Evolutionary conservation across 1,284 basidiomycete genomes (phyloP).

Genomic region (Irpex sp.): DNA sequence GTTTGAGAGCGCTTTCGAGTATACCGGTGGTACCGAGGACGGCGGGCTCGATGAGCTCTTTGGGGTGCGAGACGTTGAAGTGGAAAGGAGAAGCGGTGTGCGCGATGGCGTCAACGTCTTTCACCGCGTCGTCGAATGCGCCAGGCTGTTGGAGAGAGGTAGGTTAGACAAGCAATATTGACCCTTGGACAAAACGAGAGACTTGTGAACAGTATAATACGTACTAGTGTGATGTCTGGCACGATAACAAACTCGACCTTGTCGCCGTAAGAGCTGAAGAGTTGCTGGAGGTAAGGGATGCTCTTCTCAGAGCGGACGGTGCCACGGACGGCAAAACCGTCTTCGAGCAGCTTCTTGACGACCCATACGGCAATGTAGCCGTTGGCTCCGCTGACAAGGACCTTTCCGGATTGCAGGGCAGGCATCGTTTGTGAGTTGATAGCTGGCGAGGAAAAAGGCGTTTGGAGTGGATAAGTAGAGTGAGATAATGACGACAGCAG

Average conservation of each 20-base stretch:
- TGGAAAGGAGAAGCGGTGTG: slow-evolving; percentile 37
- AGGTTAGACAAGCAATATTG: background rate
- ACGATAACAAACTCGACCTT: slow-evolving; percentile 44
- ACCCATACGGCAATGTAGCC: slow-evolving; percentile 41
- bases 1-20: slow-evolving; percentile 12
- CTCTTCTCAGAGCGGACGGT: slow-evolving; percentile 17
- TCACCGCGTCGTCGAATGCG: slow-evolving; percentile 32
- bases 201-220: background rate
- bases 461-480: too few species aligned
- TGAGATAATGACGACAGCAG: too few species aligned
- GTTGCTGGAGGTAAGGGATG: slow-evolving; percentile 36
- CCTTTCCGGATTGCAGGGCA: slow-evolving; percentile 26
- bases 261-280: slow-evolving; percentile 38
- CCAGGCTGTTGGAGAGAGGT: background rate
- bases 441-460: too few species aligned
- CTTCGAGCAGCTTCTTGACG: slow-evolving; percentile 34
- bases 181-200: background rate
- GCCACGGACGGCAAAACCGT: slow-evolving; percentile 49
- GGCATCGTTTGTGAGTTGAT: slow-evolving; percentile 20
- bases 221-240: slow-evolving; percentile 45
- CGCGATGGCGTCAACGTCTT: slow-evolving; percentile 34
- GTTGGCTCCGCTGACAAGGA: slow-evolving; percentile 39
- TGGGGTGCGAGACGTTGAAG: slow-evolving; percentile 19
- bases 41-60: slow-evolving; percentile 22
- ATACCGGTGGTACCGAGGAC: slow-evolving; percentile 18